Conservation (phyloP, 1,284 basidiomycete species). For the Moniliella sp. region DNA sequence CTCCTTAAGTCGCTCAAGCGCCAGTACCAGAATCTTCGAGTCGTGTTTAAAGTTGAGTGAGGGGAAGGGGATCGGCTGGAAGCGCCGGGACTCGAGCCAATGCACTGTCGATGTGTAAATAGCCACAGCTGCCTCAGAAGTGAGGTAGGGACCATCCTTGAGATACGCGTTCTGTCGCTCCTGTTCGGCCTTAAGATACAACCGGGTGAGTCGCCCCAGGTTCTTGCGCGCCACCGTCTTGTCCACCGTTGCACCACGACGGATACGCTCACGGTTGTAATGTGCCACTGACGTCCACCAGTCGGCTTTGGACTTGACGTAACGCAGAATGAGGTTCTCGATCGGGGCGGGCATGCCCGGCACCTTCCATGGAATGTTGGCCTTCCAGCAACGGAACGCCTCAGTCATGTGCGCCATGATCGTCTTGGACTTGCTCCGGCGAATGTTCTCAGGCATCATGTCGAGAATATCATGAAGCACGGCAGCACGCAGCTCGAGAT, state of each 20-base stretch:
- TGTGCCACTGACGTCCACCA: slow-evolving; percentile 91
- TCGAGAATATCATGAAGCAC: slow-evolving; percentile 89
- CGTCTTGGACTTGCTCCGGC: slow-evolving; percentile 95
- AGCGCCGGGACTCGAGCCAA: slow-evolving; percentile 31
- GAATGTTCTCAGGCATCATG: slow-evolving; percentile 93
- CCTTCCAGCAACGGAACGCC: slow-evolving; percentile 91
- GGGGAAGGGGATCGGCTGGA: slow-evolving; percentile 33
- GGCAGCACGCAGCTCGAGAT: slow-evolving; percentile 83
- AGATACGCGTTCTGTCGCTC: slow-evolving; percentile 32
- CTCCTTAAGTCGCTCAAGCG: slow-evolving; percentile 31
- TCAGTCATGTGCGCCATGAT: slow-evolving; percentile 91
- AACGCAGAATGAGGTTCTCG: slow-evolving; percentile 93
- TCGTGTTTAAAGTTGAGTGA: slow-evolving; percentile 33
- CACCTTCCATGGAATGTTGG: slow-evolving; percentile 93
- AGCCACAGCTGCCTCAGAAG: slow-evolving; percentile 28
- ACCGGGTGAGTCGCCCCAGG: slow-evolving; percentile 62
- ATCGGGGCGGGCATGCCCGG: slow-evolving; percentile 93
- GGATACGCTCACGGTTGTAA: slow-evolving; percentile 79
- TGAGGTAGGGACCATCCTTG: slow-evolving; percentile 33
- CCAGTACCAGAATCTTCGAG: slow-evolving; percentile 28
- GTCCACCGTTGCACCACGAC: slow-evolving; percentile 90
- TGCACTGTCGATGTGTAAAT: slow-evolving; percentile 32
- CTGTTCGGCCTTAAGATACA: slow-evolving; percentile 33
- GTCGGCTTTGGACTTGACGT: slow-evolving; percentile 97
- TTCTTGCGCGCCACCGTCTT: slow-evolving; percentile 97